A percentile compares a stretch with the other conserved stretches of the same genome.
phyloP scores from a whole-genome alignment of 164 flowering plant genomes.

The Chimonanthus salicifolius region DNA sequence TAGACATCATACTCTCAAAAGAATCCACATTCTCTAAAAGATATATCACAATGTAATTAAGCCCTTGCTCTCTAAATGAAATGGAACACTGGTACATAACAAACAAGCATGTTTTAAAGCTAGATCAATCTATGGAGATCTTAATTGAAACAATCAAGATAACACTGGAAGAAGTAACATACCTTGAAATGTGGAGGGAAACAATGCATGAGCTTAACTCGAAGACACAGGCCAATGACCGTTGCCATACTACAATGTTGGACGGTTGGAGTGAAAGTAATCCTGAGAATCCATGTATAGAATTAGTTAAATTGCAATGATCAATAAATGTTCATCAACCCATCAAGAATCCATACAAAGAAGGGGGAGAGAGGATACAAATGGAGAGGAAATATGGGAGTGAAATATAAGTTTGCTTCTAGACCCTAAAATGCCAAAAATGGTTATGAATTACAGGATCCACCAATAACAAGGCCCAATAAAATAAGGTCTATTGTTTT shows the following conservation, averaged over 20 bases:
- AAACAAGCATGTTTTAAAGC: too few species aligned
- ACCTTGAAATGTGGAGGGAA: conserved; percentile 83
- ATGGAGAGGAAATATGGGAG: not conserved
- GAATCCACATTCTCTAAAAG: too few species aligned
- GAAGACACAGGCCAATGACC: conserved; percentile 67
- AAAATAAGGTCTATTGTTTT: too few species aligned
- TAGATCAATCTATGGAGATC: not conserved
- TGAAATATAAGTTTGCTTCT: too few species aligned
- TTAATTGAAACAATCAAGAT: not conserved
- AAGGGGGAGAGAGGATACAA: not conserved
- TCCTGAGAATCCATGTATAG: conserved; percentile 29
- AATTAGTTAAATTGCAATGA: not conserved
- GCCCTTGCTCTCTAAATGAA: too few species aligned
- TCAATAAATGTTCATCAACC: too few species aligned
- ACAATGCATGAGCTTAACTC: conserved; percentile 55
- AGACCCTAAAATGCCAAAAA: too few species aligned
- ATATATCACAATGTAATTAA: too few species aligned
- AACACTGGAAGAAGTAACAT: not conserved
- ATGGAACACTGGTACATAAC: too few species aligned
- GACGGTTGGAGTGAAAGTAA: conserved; percentile 72
- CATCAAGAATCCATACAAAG: not conserved
- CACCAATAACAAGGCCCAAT: too few species aligned
- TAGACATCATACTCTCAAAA: too few species aligned
- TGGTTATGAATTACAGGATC: too few species aligned
- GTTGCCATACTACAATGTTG: conserved; percentile 86